Conservation (phyloP, 2,329 filamentous ascomycete species). For the Clathrospora elynae region DNA sequence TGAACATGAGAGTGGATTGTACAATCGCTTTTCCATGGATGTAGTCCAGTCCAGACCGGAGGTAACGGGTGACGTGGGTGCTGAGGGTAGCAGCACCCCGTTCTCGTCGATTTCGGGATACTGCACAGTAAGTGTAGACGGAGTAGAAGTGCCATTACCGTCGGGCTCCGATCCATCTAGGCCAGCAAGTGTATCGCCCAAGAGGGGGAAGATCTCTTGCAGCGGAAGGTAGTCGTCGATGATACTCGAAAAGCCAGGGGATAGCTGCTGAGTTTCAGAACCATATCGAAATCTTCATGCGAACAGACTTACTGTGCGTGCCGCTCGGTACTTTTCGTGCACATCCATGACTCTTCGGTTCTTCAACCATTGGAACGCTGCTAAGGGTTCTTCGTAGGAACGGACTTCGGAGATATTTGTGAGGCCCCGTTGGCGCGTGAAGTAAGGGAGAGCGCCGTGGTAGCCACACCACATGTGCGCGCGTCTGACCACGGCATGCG, state of each 20-base stretch:
- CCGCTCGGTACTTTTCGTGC: conserved; percentile 43
- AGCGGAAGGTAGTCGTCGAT: conserved; percentile 41
- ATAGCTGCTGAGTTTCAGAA: conserved; percentile 27
- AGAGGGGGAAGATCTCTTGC: conserved; percentile 35
- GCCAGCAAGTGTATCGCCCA: conserved; percentile 31
- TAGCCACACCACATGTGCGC: conserved; percentile 48
- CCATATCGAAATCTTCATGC: not conserved
- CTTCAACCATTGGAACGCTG: conserved; percentile 48
- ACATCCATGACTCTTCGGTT: conserved; percentile 44
- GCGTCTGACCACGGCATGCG: conserved; percentile 44
- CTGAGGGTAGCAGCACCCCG: conserved; percentile 27
- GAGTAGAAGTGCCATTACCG: conserved; percentile 32
- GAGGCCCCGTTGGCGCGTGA: conserved; percentile 33
- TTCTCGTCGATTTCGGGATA: conserved; percentile 43
- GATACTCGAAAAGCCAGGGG: conserved; percentile 36
- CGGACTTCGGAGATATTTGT: conserved; percentile 30
- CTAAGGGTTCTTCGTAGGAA: conserved; percentile 41
- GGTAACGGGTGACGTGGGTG: conserved; percentile 25
- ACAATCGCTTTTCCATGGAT: conserved; percentile 27
- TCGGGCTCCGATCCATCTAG: conserved; percentile 32
- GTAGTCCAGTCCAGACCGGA: conserved; percentile 37
- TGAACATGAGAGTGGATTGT: conserved; percentile 43
- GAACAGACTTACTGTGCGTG: conserved; percentile 30
- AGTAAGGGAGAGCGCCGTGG: conserved; percentile 42
- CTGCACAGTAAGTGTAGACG: conserved; percentile 40